Percentiles rank a stretch among this genome's conserved stretches.
Conservation (phyloP, 2,329 filamentous ascomycete genomes). For the Coleophoma eucalyptorum region DNA sequence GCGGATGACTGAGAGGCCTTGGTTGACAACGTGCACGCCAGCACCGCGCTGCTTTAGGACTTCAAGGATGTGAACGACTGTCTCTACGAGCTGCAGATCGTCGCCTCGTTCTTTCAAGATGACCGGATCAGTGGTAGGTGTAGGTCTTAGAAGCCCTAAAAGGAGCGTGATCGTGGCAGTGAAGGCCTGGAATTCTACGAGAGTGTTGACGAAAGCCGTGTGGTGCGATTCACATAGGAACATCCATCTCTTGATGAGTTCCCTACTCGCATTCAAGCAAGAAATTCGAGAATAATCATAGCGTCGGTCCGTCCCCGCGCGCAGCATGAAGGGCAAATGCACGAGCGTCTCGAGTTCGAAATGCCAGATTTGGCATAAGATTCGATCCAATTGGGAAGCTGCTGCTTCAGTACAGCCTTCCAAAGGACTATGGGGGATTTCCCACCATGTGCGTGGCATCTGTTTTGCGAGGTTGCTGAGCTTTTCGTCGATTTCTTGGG, state of each 20-base stretch:
- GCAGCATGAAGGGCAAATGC: conserved; percentile 28
- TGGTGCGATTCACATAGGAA: conserved; percentile 12
- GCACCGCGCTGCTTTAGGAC: no score
- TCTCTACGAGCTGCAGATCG: no score
- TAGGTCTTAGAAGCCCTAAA: no score
- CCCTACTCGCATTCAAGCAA: conserved; percentile 23
- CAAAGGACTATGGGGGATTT: not conserved
- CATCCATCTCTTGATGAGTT: conserved; percentile 22
- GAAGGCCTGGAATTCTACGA: no score
- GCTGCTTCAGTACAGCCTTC: not conserved
- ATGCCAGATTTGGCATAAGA: conserved; percentile 24
- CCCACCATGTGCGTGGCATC: not conserved
- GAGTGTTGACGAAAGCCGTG: conserved; percentile 9
- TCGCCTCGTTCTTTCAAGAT: no score
- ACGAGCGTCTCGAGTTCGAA: conserved; percentile 22
- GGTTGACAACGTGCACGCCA: conserved; percentile 16
- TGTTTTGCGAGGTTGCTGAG: not conserved
- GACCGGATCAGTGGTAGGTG: no score
- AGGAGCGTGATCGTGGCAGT: no score
- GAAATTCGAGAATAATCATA: conserved; percentile 27
- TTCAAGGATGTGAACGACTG: no score
- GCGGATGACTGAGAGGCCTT: conserved; percentile 24
- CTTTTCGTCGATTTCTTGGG: not conserved
- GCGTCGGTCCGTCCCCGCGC: conserved; percentile 18
- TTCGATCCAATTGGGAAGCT: conserved; percentile 12